Base-by-base conservation (phyloP, 2,329 filamentous ascomycete species). In the Neocucurbitaria cava region DNA sequence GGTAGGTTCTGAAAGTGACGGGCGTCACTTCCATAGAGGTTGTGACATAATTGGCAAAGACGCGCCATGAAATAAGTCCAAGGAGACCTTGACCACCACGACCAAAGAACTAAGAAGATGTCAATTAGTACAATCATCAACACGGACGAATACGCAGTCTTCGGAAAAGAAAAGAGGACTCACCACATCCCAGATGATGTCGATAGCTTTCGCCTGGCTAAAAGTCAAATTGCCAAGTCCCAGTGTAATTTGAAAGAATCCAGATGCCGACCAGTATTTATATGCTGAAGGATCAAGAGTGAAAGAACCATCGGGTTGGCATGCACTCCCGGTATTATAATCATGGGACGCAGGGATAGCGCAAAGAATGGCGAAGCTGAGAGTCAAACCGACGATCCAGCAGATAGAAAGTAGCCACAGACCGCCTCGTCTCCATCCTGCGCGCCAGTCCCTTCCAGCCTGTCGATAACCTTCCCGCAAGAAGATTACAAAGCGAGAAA, bases 151-250 rank as follows among this genome's bases (percentile, higher is more conserved):
- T 6, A 38, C 30, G 30, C 9, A 18, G 35, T n/a, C 5, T n/a
- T n/a, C n/a, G n/a, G n/a, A n/a, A 20, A 23, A 13, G 17, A 18
- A 10, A n/a, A 3, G 23, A 39, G 5, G 2, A 41, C 61, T 52
- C 45, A 68, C 66, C 24, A 68, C 50, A 24, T 69, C 62, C 61
- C 65, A 69, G 3, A 20, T 44, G 2, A 69, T 54, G 36, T 69
- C 68, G 31, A 71, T 56, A 3, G 44, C 33, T 24, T 69, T 71
- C 0, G 56, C 68, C 26, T 58, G 11, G 0, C 45, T 50, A 42
- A 70, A 70, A 3, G 10, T 54, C 30, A 69, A 41, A 0, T 42
- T 21, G 1, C 65, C 62, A 26, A 41, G 52, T 6, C 38, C 61
- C 1, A 70, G 7, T 0, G 55, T 66, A 15, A 70, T 65, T 13